Conservation (phyloP, 306 rosid species). For the Vigna radiata region DNA sequence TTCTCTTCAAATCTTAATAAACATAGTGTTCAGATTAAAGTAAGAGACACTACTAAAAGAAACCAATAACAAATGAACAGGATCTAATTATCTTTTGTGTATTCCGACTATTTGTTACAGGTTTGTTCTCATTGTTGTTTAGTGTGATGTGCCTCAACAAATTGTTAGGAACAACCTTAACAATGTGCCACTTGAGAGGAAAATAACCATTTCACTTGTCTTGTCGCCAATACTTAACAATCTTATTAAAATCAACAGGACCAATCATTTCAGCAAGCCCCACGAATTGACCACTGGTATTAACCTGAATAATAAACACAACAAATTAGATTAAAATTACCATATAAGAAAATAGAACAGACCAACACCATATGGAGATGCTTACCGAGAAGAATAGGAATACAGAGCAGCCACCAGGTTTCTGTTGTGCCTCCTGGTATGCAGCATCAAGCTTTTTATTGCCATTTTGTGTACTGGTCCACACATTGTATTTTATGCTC, state of each 20-base stretch:
- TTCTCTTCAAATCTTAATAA: no score
- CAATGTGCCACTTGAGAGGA: constrained; percentile 93
- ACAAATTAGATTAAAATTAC: not conserved
- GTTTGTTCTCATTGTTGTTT: constrained; percentile 91
- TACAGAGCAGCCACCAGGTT: constrained; percentile 71
- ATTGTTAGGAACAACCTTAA: constrained; percentile 95
- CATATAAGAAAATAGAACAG: no score
- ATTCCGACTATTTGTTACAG: constrained; percentile 93
- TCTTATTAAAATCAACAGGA: constrained; percentile 90
- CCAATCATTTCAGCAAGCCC: constrained; percentile 97
- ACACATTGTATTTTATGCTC: constrained; percentile 92
- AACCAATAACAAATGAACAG: not conserved
- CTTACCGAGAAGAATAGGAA: constrained; percentile 89
- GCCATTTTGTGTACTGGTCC: constrained; percentile 98
- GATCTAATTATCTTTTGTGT: constrained; percentile 78
- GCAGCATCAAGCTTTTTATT: constrained; percentile 98
- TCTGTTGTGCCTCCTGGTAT: constrained; percentile 91
- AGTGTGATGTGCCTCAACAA: constrained; percentile 89
- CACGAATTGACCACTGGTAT: constrained; percentile 96
- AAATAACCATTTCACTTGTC: constrained; percentile 99
- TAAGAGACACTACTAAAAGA: not conserved
- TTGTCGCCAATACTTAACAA: constrained; percentile 95
- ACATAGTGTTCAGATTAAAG: constrained; percentile 24
- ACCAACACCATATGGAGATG: not conserved
- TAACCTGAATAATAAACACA: constrained; percentile 60